A percentile compares a stretch with the other conserved stretches of the same genome.
These are phyloP conservation scores for Pelargonium cotyledonis DNA, from an alignment of 441 rosid genomes.

Conservation along the genomic window DNA sequence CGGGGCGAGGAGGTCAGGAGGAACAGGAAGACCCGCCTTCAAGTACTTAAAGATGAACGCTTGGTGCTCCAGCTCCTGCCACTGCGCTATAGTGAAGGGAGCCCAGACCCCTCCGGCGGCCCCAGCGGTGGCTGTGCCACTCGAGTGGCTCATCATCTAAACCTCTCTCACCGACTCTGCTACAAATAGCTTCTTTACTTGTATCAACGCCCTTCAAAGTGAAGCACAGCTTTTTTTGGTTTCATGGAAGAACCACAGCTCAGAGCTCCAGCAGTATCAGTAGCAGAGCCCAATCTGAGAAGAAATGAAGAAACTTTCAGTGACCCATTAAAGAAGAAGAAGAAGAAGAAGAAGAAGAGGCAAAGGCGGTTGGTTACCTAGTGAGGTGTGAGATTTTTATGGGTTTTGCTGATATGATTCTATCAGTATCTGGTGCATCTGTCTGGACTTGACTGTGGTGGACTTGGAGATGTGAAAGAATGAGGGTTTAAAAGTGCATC, in stretches of 20 bases:
- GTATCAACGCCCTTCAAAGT: neutral
- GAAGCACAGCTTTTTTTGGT: neutral
- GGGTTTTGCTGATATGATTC: neutral
- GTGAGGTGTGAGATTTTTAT: slow-evolving; percentile 16
- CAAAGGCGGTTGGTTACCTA: slow-evolving; percentile 7
- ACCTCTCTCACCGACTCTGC: neutral
- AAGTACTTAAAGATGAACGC: slow-evolving; percentile 82
- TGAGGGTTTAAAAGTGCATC: neutral
- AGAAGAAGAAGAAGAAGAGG: slow-evolving; percentile 7
- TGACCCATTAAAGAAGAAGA: slow-evolving; percentile 16
- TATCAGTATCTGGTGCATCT: neutral
- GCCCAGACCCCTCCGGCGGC: slow-evolving; percentile 35
- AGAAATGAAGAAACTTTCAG: slow-evolving; percentile 11
- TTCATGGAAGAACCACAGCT: neutral
- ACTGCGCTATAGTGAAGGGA: slow-evolving; percentile 81
- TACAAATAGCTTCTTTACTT: neutral
- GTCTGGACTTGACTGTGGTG: too few species aligned
- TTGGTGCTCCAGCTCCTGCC: slow-evolving; percentile 97
- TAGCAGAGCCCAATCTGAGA: slow-evolving; percentile 9
- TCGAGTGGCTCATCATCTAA: neutral
- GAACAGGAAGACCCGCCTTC: slow-evolving; percentile 67
- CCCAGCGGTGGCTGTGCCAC: neutral
- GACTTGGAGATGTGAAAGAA: neutral
- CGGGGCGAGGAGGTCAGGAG: slow-evolving; percentile 80
- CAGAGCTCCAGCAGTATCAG: neutral